Percentiles rank a stretch among this genome's conserved stretches.
Conservation (phyloP, 345 rosid species). For the Erysimum cheiranthoides region DNA sequence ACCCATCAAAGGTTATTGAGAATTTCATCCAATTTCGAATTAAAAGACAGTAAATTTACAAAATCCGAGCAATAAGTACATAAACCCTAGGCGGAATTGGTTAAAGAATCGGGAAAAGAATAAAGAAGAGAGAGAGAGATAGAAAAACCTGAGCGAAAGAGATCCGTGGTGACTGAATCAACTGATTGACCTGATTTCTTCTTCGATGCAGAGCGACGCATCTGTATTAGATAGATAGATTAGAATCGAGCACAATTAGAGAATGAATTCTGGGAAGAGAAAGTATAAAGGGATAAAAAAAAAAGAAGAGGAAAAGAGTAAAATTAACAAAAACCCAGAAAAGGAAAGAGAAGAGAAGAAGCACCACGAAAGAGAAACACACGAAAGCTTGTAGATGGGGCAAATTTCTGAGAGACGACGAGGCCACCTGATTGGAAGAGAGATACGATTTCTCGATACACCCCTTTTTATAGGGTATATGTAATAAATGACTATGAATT, state of each 20-base stretch:
- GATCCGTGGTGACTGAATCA: slow-evolving; percentile 72
- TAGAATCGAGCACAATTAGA: slow-evolving; percentile 15
- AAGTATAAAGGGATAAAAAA: background rate
- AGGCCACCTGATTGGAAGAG: slow-evolving; percentile 30
- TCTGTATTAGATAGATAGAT: slow-evolving; percentile 48
- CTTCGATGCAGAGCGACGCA: slow-evolving; percentile 89
- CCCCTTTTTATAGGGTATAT: too few species aligned
- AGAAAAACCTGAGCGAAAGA: slow-evolving; percentile 83
- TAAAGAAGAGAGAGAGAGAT: background rate
- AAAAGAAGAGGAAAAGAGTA: background rate
- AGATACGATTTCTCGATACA: background rate
- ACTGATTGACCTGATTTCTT: slow-evolving; percentile 83
- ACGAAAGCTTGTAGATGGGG: slow-evolving; percentile 22
- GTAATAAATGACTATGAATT: too few species aligned
- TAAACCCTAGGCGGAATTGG: slow-evolving; percentile 40
- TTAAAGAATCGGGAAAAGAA: background rate
- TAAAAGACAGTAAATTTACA: background rate
- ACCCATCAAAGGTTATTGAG: background rate
- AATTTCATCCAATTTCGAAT: slow-evolving; percentile 12
- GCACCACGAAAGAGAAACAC: slow-evolving; percentile 31
- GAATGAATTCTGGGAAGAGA: background rate
- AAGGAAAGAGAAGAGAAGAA: slow-evolving; percentile 40
- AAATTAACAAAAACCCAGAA: slow-evolving; percentile 29
- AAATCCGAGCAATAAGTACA: background rate
- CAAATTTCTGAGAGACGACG: slow-evolving; percentile 23